phyloP scores from a whole-genome alignment of 345 rosid genomes.

The Murraya koenigii region DNA sequence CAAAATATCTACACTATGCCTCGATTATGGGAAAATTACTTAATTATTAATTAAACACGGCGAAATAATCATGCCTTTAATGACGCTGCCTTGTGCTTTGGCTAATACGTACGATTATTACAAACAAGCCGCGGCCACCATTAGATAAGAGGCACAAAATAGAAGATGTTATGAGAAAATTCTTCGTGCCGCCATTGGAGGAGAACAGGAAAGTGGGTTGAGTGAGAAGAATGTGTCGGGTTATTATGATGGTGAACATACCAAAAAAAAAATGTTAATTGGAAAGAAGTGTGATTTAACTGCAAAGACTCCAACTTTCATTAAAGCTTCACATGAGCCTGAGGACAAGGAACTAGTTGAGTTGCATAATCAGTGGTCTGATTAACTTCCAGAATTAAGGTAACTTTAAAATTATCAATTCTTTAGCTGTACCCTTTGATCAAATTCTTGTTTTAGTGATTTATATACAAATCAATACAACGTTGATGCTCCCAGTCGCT shows the following conservation, averaged over 20 bases:
- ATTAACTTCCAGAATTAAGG: conserved; percentile 18
- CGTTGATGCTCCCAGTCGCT: too few relatives aligned
- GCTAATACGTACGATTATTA: too few relatives aligned
- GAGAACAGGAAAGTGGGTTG: conserved; percentile 36
- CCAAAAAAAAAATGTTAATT: conserved; percentile 42
- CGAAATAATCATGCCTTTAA: too few relatives aligned
- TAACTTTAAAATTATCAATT: too few relatives aligned
- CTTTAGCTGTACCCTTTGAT: too few relatives aligned
- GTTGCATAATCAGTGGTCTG: conserved; percentile 3
- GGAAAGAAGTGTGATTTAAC: conserved; percentile 39
- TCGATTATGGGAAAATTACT: too few relatives aligned
- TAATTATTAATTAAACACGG: too few relatives aligned
- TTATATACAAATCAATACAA: too few relatives aligned
- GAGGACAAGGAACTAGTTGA: conserved; percentile 17
- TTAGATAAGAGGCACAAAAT: conserved; percentile 16
- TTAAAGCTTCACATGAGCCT: background rate
- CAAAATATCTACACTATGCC: too few relatives aligned
- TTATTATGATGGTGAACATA: conserved; percentile 36
- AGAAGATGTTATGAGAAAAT: conserved; percentile 17
- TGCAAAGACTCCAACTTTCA: background rate
- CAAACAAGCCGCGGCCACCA: background rate
- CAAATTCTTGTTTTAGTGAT: too few relatives aligned
- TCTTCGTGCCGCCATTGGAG: conserved; percentile 30
- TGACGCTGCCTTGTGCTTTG: too few relatives aligned
- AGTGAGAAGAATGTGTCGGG: conserved; percentile 25